Evolutionary conservation across 441 rosid genomes (phyloP).

Genomic region (Arabidopsis lyrata): DNA sequence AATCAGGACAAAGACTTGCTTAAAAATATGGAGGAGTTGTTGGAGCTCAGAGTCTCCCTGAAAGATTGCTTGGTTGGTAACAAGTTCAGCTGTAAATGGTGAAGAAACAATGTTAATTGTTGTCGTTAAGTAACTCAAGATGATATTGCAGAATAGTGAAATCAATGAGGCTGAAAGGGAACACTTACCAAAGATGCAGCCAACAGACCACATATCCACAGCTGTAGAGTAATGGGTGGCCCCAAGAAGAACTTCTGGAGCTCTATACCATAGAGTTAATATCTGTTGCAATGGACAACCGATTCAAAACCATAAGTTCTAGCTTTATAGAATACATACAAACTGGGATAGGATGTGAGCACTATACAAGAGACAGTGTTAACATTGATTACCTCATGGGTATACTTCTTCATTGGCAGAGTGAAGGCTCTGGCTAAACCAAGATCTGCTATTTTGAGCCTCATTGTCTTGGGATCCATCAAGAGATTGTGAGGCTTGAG

Average conservation of each 20-base stretch:
- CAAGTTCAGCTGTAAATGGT: constrained; percentile 69
- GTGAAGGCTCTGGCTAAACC: constrained; percentile 92
- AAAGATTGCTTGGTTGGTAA: constrained; percentile 89
- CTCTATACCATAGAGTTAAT: constrained; percentile 94
- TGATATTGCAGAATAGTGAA: not conserved
- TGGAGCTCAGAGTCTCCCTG: constrained; percentile 99
- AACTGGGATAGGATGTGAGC: not conserved
- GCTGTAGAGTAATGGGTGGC: constrained; percentile 99
- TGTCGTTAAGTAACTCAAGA: not conserved
- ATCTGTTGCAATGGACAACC: constrained; percentile 56
- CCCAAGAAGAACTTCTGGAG: constrained; percentile 96
- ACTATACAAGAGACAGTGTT: not conserved
- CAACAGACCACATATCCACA: constrained; percentile 98
- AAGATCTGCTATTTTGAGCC: constrained; percentile 95
- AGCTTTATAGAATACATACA: not conserved
- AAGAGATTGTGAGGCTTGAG: constrained; percentile 97
- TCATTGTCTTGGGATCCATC: constrained; percentile 89
- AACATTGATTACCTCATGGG: constrained; percentile 78
- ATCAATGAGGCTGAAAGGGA: not conserved
- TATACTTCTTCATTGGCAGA: constrained; percentile 57
- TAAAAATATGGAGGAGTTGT: constrained; percentile 96
- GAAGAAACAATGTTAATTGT: constrained; percentile 11
- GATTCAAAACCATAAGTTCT: not conserved
- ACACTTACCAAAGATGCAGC: constrained; percentile 82
- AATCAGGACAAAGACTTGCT: constrained; percentile 32